A percentile compares a stretch with the other conserved stretches of the same genome.
These are phyloP conservation scores for Lippia alba DNA, from an alignment of 305 asterid species.

Conservation along the genomic window DNA sequence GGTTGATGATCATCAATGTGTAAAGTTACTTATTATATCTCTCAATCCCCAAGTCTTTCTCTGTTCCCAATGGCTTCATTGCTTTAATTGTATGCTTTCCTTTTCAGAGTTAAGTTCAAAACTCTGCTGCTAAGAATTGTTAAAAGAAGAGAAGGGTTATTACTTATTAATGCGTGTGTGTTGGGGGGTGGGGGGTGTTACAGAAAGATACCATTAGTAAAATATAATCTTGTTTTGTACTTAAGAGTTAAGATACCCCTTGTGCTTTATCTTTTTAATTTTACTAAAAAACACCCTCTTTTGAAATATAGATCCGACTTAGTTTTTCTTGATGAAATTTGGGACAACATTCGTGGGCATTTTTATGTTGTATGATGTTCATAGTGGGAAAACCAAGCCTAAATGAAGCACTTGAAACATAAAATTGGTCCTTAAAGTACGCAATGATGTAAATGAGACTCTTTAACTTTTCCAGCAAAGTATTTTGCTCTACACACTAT, in stretches of 20 bases:
- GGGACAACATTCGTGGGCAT: too few relatives aligned
- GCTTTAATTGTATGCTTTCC: conserved; percentile 46
- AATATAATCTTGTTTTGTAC: conserved; percentile 2
- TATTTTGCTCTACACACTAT: conserved; percentile 2
- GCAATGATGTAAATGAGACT: conserved; percentile 5
- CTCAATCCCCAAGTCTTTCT: conserved; percentile 48
- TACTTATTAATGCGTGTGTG: too few relatives aligned
- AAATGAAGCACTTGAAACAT: conserved; percentile 17
- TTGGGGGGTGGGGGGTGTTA: too few relatives aligned
- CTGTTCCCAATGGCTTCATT: conserved; percentile 49
- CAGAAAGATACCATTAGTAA: too few relatives aligned
- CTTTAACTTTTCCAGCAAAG: background rate
- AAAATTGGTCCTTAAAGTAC: background rate
- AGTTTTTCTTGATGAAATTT: background rate
- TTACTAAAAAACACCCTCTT: background rate
- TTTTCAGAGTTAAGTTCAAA: conserved; percentile 42
- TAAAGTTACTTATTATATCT: conserved; percentile 47
- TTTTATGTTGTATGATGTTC: background rate
- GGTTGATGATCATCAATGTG: conserved; percentile 55
- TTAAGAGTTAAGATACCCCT: conserved; percentile 23
- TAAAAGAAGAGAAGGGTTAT: conserved; percentile 43
- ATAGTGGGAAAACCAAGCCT: background rate
- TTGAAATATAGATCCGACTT: background rate
- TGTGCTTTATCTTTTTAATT: conserved; percentile 9
- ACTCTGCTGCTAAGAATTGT: conserved; percentile 39